Conservation (phyloP, 176 grass and related monocot species). For the Canna indica region DNA sequence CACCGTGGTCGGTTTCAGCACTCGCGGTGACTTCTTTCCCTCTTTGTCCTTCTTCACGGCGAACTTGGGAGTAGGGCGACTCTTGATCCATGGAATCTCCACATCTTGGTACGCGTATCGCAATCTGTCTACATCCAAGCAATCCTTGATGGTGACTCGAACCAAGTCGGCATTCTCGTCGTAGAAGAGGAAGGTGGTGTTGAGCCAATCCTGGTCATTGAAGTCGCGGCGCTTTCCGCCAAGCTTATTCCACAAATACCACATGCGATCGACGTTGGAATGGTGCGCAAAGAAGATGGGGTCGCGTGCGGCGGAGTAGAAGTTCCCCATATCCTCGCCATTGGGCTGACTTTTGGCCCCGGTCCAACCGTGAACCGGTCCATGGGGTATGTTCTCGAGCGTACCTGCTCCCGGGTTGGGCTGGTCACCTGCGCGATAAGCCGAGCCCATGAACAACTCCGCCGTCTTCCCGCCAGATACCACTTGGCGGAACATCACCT, state of each 20-base stretch:
- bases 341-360: conserved; percentile 22
- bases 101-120: conserved; percentile 37
- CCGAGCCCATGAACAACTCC: conserved; percentile 27
- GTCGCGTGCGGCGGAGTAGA: conserved; percentile 44
- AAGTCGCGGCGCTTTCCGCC: conserved; percentile 20
- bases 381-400: conserved; percentile 35
- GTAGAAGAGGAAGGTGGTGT: conserved; percentile 49
- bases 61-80: conserved; percentile 18
- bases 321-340: conserved; percentile 35
- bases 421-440: conserved; percentile 32
- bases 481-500: conserved; percentile 43
- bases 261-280: conserved; percentile 50
- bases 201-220: conserved; percentile 36
- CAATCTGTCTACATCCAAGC: conserved; percentile 19
- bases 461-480: conserved; percentile 24
- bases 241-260: conserved; percentile 42
- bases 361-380: conserved; percentile 32
- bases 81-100: conserved; percentile 25
- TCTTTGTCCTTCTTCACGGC: not conserved
- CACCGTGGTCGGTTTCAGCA: not conserved
- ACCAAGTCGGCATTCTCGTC: conserved; percentile 41
- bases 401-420: conserved; percentile 20
- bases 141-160: conserved; percentile 31
- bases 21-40: not conserved
- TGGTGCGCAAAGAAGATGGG: conserved; percentile 55